Base-by-base conservation (phyloP, 2,329 filamentous ascomycete species). In the Hysterium pulicare region DNA sequence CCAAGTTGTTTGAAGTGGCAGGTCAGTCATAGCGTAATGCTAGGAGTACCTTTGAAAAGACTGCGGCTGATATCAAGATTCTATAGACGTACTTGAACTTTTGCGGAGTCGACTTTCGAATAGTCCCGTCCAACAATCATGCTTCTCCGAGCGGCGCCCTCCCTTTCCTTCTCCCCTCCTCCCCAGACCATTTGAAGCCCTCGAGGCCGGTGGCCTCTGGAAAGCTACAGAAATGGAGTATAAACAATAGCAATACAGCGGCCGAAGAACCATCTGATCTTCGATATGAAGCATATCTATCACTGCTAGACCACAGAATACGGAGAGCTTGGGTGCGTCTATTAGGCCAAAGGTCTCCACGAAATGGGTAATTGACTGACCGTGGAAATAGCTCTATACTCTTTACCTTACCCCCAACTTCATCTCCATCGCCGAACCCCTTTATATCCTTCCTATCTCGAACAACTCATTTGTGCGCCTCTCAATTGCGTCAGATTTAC, bases 1-100 rank as follows among this genome's bases (percentile, higher is more conserved):
- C 93, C 93, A 9, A 82, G 83, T 45, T 98, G 93, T 72, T 74
- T 97, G 59, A 95, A 91, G 73, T 97, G 90, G 90, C 93, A 97
- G 86, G 89, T 91, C 57, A 53, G 81, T 66, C 7, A 24, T 41
- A 11, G 40, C 32, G 17, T 9, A 41, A 19, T 33, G 2, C 38
- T 24, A 8, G n/a, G 10, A 4, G 21, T 17, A 16, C 19, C 30
- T 13, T 30, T 15, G 9, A 7, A 5, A 15, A 15, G 17, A 15
- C 20, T n/a, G 32, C 13, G 13, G 15, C 38, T 21, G 19, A 37
- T 34, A 31, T 53, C 33, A 41, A 23, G n/a, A 15, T 39, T 30
- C 45, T 40, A n/a, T 47, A 95, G 89, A 83, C 90, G 22, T 93
- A 89, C 66, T 77, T 98, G 48, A 87, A 81, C 56, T 87, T 96